Conservation (phyloP, 805 yeast species). For the Naumovozyma baii region DNA sequence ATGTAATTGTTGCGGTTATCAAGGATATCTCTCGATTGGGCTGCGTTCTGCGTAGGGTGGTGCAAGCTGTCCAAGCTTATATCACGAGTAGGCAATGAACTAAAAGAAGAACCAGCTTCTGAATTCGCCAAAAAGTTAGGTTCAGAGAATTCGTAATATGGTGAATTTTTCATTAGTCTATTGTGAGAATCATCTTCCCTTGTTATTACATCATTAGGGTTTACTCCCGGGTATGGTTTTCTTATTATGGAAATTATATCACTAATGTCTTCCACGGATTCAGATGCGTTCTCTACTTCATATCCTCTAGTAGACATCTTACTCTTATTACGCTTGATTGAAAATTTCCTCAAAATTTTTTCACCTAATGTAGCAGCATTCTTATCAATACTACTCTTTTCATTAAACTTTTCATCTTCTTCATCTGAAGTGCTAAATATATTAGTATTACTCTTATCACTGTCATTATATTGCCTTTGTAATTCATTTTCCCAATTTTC, state of each 20-base stretch:
- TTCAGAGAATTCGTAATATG: constrained; percentile 6
- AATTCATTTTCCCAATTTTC: constrained; percentile 64
- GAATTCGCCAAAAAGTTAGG: constrained; percentile 6
- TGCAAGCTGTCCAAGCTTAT: constrained; percentile 11
- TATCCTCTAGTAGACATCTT: constrained; percentile 4
- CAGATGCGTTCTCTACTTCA: no score
- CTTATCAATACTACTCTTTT: not conserved
- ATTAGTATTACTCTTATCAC: constrained; percentile 4
- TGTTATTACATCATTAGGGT: constrained; percentile 9
- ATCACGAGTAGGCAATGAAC: constrained; percentile 9
- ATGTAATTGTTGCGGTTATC: not conserved
- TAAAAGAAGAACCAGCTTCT: constrained; percentile 1
- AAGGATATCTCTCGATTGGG: not conserved
- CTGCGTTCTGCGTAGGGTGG: not conserved
- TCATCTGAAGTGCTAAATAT: constrained; percentile 2
- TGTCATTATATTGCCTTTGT: constrained; percentile 6
- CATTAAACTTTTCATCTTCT: constrained; percentile 7
- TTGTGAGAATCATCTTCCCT: constrained; percentile 20
- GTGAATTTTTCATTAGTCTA: constrained; percentile 8
- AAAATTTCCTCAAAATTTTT: constrained; percentile 14
- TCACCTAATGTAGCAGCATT: constrained; percentile 6
- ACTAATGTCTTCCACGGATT: no score
- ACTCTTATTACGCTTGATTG: constrained; percentile 8
- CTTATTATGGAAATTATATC: constrained; percentile 2
- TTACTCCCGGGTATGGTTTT: constrained; percentile 13